Evolutionary conservation across 305 asterid genomes (phyloP).

Genomic region (Ilex paraguariensis): DNA sequence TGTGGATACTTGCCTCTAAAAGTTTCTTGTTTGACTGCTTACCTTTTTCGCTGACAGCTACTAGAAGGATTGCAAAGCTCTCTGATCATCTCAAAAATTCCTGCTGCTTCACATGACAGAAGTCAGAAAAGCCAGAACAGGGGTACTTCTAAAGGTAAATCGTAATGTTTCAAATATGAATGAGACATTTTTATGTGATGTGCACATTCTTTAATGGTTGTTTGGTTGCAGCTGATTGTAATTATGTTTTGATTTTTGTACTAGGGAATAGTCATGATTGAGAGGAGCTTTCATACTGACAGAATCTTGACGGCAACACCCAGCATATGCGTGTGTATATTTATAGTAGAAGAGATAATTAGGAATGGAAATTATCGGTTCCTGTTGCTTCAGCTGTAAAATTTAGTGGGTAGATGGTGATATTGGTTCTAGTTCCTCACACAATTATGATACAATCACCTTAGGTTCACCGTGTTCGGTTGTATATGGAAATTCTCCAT

Average conservation of each 20-base stretch:
- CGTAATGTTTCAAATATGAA: no score
- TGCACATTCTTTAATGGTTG: slow-evolving; percentile 9
- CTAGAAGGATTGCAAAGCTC: slow-evolving; percentile 97
- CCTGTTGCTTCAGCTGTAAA: slow-evolving; percentile 40
- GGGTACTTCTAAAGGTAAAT: slow-evolving; percentile 50
- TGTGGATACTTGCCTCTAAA: no score
- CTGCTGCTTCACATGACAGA: slow-evolving; percentile 69
- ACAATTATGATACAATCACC: slow-evolving; percentile 12
- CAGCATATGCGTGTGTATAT: slow-evolving; percentile 25
- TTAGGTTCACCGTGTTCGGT: slow-evolving; percentile 16
- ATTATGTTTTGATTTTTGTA: neutral
- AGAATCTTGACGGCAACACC: no score
- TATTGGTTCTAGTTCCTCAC: slow-evolving; percentile 48
- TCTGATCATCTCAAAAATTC: slow-evolving; percentile 60
- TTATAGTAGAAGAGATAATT: slow-evolving; percentile 26
- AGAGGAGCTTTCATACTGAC: neutral
- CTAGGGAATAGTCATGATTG: slow-evolving; percentile 10
- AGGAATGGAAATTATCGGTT: slow-evolving; percentile 32
- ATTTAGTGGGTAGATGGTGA: slow-evolving; percentile 58
- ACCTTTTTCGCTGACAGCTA: slow-evolving; percentile 50
- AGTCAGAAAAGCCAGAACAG: slow-evolving; percentile 48
- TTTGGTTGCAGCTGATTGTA: no score
- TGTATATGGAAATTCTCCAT: slow-evolving; percentile 33
- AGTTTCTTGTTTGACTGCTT: slow-evolving; percentile 23
- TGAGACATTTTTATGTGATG: slow-evolving; percentile 12